These are phyloP conservation scores for Berberis vulgaris DNA, from an alignment of 164 flowering plant species.

Conservation along the genomic window DNA sequence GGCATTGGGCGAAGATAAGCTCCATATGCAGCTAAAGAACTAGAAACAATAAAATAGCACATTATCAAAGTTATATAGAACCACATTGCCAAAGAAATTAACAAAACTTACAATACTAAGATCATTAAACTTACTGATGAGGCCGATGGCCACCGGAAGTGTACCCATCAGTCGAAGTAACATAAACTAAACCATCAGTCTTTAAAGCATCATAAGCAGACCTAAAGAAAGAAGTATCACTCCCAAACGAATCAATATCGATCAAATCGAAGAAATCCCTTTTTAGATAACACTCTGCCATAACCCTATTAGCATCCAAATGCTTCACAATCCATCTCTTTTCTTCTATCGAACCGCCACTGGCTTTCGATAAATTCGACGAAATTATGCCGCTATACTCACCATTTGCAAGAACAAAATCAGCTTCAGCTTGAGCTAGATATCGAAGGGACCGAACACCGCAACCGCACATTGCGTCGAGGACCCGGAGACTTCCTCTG, in stretches of 20 bases:
- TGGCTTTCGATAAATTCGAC: slow-evolving; percentile 33
- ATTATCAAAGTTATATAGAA: not conserved
- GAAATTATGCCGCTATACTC: slow-evolving; percentile 29
- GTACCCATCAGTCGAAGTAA: slow-evolving; percentile 83
- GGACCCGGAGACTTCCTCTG: slow-evolving; percentile 39
- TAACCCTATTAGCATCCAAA: slow-evolving; percentile 52
- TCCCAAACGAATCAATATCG: slow-evolving; percentile 90
- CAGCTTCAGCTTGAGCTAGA: slow-evolving; percentile 62
- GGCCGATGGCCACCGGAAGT: slow-evolving; percentile 93
- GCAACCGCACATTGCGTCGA: slow-evolving; percentile 90
- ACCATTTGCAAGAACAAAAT: slow-evolving; percentile 75
- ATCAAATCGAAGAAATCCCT: slow-evolving; percentile 64
- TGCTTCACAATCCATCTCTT: slow-evolving; percentile 60
- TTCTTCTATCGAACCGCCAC: slow-evolving; percentile 19
- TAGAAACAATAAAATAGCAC: slow-evolving; percentile 16
- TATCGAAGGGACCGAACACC: slow-evolving; percentile 86
- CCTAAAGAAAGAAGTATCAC: slow-evolving; percentile 66
- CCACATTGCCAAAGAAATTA: not conserved
- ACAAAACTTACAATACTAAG: not conserved
- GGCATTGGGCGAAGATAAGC: slow-evolving; percentile 85
- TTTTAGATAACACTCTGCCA: slow-evolving; percentile 54
- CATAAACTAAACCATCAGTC: slow-evolving; percentile 65
- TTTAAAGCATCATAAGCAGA: slow-evolving; percentile 54
- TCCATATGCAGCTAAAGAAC: slow-evolving; percentile 87
- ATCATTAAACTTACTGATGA: slow-evolving; percentile 44